Conservation (phyloP, 257 asterid species). For the Sherardia arvensis region DNA sequence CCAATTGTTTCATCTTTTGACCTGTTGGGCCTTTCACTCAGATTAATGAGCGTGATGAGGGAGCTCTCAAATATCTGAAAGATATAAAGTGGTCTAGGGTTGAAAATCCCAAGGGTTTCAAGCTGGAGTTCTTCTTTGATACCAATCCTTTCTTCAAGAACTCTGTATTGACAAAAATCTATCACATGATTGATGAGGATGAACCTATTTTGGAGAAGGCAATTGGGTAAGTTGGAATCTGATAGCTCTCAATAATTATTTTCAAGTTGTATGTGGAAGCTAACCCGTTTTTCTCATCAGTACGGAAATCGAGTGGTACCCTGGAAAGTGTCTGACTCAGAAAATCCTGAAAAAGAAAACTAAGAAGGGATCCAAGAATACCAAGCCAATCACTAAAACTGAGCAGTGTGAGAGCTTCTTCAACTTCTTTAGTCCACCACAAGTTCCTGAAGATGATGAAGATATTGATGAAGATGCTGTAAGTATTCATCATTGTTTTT, state of each 20-base stretch:
- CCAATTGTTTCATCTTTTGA: neutral
- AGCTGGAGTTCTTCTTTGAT: slow-evolving; percentile 59
- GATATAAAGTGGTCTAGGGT: slow-evolving; percentile 73
- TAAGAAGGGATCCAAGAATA: slow-evolving; percentile 73
- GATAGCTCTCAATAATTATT: neutral
- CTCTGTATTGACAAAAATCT: slow-evolving; percentile 57
- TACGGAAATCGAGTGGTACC: slow-evolving; percentile 77
- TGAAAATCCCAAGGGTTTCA: slow-evolving; percentile 69
- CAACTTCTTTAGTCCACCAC: slow-evolving; percentile 88
- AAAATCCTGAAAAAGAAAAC: slow-evolving; percentile 76
- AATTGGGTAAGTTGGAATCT: slow-evolving; percentile 49
- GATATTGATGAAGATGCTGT: slow-evolving; percentile 84
- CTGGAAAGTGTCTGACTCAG: slow-evolving; percentile 72
- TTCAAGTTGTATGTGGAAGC: neutral
- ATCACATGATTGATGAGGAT: slow-evolving; percentile 89
- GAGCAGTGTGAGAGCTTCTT: slow-evolving; percentile 86
- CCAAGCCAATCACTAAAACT: slow-evolving; percentile 62
- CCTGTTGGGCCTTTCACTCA: slow-evolving; percentile 18
- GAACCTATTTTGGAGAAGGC: slow-evolving; percentile 87
- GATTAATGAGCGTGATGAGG: slow-evolving; percentile 75
- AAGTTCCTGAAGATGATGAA: slow-evolving; percentile 71
- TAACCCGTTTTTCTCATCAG: slow-evolving; percentile 18
- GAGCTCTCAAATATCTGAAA: slow-evolving; percentile 58
- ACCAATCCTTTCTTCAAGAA: slow-evolving; percentile 60
- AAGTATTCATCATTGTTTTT: slow-evolving; percentile 18